Base-by-base conservation (phyloP, 352 stramenopile genomes). In the Pythium pyrilobum region DNA sequence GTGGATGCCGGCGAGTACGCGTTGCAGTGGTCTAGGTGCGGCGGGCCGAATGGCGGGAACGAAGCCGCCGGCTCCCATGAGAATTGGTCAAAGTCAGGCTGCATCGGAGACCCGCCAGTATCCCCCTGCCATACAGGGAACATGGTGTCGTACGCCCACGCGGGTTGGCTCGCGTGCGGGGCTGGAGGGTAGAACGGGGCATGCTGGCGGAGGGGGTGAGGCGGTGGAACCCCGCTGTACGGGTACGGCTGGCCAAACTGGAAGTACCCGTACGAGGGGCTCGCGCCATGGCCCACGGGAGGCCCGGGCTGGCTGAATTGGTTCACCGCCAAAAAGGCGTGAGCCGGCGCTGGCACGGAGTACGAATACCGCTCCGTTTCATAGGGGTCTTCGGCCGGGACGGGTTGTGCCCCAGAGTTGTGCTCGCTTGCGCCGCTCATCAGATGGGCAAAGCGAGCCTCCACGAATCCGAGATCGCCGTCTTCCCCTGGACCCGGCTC, bases 391-490 rank as follows among this genome's bases (percentile, higher is more conserved):
- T 61, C 34, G 1, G 16, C 21, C 7, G 44, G 42, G 5, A 49
- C 37, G 12, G 34, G 4, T 25, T 56, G 33, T 0, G 38, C 25
- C n/a, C 23, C 20, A 5, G 13, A 18, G 32, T 11, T 49, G 4
- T 53, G 56, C 16, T 59, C 56, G 21, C 23, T 54, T 9, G 41
- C 18, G 38, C 56, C 81, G 44, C 75, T 73, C 83, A 94, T 94
- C 50, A 94, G 38, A 47, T 92, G 79, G 8, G 79, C 83, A 48
- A 94, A 94, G 9, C 76, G 77, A 7, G 76, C 80, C 53, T 94
- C 83, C 10, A 94, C 81, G 2, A 69, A 69, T 21, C 74, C 69
- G 24, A 94, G 63, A 58, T 94, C 83, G 12, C 81, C 70, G 47
- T 92, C 81, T 23, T 89, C 78, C 4, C 43, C 9, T 31, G 23